Conservation (phyloP, 2,329 filamentous ascomycete species). For the Sporothrix brasiliensis region DNA sequence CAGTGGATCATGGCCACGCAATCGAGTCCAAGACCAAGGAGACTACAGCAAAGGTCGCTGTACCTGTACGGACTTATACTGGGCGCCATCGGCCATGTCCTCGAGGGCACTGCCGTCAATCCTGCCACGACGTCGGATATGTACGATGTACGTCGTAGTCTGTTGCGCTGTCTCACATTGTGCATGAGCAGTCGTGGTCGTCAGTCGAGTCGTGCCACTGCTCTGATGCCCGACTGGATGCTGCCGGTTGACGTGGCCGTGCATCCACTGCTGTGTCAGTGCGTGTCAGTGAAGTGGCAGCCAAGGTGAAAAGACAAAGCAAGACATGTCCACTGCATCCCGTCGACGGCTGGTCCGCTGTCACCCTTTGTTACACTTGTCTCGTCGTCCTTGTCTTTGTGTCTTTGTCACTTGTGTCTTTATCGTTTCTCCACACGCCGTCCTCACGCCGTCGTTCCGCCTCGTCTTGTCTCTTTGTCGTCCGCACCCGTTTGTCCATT, state of each 20-base stretch:
- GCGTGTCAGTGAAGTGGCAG: not conserved
- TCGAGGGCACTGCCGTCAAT: too few species aligned
- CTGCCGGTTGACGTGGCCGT: conserved; percentile 29
- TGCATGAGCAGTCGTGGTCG: not conserved
- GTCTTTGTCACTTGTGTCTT: not conserved
- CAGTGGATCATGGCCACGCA: too few species aligned
- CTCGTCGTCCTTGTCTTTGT: not conserved
- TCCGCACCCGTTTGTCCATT: not conserved
- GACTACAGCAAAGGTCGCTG: too few species aligned
- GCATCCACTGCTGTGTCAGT: conserved; percentile 6
- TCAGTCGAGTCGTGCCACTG: not conserved
- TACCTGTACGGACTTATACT: too few species aligned
- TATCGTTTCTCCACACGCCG: not conserved
- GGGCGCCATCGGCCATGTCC: too few species aligned
- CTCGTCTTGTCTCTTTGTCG: not conserved
- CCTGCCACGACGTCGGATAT: not conserved
- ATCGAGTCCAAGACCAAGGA: too few species aligned
- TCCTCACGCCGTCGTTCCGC: not conserved
- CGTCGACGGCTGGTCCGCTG: not conserved
- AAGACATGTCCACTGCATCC: conserved; percentile 2
- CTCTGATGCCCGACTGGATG: not conserved
- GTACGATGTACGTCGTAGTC: too few species aligned
- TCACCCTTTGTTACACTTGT: not conserved
- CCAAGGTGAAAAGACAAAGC: not conserved
- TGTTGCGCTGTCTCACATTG: not conserved